Conservation (phyloP, 495 filamentous ascomycete species). For the Xanthoparmelia taractica region DNA sequence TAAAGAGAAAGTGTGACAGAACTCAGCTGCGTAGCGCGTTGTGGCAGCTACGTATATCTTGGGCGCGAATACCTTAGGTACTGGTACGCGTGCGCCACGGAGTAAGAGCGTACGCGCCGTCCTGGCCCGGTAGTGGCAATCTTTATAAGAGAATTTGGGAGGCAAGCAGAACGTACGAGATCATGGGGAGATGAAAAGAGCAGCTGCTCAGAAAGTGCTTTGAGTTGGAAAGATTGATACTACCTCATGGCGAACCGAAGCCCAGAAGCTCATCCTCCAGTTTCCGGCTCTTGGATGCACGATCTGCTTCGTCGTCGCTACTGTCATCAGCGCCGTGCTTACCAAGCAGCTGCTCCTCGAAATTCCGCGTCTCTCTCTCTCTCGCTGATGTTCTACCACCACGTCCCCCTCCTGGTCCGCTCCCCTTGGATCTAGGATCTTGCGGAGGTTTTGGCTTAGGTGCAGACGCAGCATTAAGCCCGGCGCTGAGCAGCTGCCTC, state of each 20-base stretch:
- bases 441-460: conserved; percentile 47
- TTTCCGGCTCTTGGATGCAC: conserved; percentile 63
- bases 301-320: conserved; percentile 45
- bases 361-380: conserved; percentile 78
- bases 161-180: background rate
- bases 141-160: background rate
- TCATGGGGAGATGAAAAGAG: background rate
- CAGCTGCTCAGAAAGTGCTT: background rate
- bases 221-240: background rate
- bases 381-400: conserved; percentile 28
- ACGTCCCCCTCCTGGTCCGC: conserved; percentile 28
- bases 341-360: conserved; percentile 56
- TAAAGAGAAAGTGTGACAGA: conserved; percentile 20
- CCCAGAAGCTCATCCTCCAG: conserved; percentile 63
- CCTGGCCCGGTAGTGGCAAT: conserved; percentile 1
- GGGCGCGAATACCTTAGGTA: conserved; percentile 17
- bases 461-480: conserved; percentile 61
- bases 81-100: conserved; percentile 19
- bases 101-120: conserved; percentile 19
- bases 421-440: conserved; percentile 4
- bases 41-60: conserved; percentile 18
- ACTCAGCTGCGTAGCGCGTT: conserved; percentile 20
- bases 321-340: conserved; percentile 19
- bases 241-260: conserved; percentile 6
- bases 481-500: conserved; percentile 77